A percentile compares a stretch with the other conserved stretches of the same genome.
Conservation (phyloP, 31 red algal genomes). For the Asparagopsis taxiformis region DNA sequence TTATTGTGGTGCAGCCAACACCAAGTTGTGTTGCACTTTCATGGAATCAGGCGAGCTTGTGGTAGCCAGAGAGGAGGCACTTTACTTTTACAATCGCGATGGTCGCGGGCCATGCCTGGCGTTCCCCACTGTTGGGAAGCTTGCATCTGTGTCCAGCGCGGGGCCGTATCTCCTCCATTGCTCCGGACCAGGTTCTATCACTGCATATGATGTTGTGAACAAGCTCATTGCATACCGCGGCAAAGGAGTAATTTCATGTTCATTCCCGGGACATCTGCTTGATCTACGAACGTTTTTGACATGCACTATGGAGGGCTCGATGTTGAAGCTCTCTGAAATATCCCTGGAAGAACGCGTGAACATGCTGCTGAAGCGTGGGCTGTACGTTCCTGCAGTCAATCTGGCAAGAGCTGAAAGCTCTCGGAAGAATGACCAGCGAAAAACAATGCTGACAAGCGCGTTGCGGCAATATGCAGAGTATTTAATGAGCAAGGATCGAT, state of each 20-base stretch:
- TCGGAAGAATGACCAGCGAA: not conserved
- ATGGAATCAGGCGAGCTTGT: conserved; percentile 33
- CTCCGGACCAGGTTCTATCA: conserved; percentile 19
- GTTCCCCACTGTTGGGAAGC: conserved; percentile 47
- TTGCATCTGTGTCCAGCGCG: conserved; percentile 13
- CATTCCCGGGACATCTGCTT: conserved; percentile 9
- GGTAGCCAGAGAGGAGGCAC: conserved; percentile 60
- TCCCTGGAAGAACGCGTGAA: conserved; percentile 61
- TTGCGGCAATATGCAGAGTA: conserved; percentile 59
- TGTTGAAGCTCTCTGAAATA: conserved; percentile 46
- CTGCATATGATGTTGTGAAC: conserved; percentile 72
- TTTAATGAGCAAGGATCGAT: conserved; percentile 55
- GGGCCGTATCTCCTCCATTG: conserved; percentile 42
- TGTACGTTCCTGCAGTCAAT: conserved; percentile 45
- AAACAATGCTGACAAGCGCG: conserved; percentile 26
- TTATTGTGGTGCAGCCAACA: conserved; percentile 9
- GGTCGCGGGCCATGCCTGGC: conserved; percentile 71
- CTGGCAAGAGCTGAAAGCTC: conserved; percentile 43
- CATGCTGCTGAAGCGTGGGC: conserved; percentile 53
- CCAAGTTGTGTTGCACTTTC: conserved; percentile 29
- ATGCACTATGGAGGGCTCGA: conserved; percentile 18
- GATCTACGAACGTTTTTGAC: conserved; percentile 3
- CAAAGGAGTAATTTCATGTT: conserved; percentile 36
- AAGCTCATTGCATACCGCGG: conserved; percentile 76
- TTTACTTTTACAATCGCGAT: conserved; percentile 79